Evolutionary conservation across 2,329 filamentous ascomycete genomes (phyloP).

Genomic region (Apiospora marii): DNA sequence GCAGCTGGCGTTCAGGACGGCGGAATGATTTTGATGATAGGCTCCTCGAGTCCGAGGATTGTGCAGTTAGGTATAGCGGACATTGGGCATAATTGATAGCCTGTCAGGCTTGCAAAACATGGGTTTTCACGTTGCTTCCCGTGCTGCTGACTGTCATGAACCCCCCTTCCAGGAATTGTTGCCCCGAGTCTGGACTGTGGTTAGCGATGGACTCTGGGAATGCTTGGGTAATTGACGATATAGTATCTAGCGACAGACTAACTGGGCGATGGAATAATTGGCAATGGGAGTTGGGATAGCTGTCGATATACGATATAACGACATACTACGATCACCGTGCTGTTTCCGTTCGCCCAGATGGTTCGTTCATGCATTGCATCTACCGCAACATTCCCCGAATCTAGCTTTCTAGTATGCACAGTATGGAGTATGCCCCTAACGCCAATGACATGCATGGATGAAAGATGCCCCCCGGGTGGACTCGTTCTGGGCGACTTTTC

Average conservation of each 20-base stretch:
- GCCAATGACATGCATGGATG: not conserved
- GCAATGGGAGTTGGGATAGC: not conserved
- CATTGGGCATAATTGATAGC: not conserved
- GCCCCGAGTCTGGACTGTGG: not conserved
- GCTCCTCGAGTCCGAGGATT: not conserved
- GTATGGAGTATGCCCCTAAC: not conserved
- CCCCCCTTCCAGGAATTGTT: not conserved
- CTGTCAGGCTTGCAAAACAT: not conserved
- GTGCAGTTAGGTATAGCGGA: not conserved
- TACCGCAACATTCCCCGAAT: not conserved
- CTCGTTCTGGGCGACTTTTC: no score
- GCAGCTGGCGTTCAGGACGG: conserved; percentile 12
- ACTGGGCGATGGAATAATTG: not conserved
- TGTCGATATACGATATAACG: not conserved
- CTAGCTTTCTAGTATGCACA: not conserved
- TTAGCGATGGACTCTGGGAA: not conserved
- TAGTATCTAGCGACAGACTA: no score
- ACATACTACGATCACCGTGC: not conserved
- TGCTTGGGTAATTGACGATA: no score
- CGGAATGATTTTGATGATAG: not conserved
- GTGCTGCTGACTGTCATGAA: not conserved
- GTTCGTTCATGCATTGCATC: not conserved
- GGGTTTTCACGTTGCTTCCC: not conserved
- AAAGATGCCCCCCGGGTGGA: not conserved
- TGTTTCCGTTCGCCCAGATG: not conserved